Base-by-base conservation (phyloP, 2,329 filamentous ascomycete genomes). In the Mollisiaceae sp. region DNA sequence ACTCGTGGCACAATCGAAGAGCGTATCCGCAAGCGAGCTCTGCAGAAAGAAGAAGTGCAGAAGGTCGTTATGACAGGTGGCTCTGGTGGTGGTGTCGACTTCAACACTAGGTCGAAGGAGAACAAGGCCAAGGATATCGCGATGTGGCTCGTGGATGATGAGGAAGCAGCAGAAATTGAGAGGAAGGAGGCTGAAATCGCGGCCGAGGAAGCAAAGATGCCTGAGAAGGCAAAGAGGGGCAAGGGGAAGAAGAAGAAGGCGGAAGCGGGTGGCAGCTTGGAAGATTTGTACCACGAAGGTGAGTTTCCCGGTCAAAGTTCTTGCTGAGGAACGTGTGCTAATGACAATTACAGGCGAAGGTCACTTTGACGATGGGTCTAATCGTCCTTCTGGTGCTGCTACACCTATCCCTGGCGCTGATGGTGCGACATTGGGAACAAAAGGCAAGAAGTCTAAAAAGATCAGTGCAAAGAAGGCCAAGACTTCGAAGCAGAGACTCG, bases 281-380 rank as follows among this genome's bases (percentile, higher is more conserved):
- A 98, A 78, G 94, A 97, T 76, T 93, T 99, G 92, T 99, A 99
- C 81, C 95, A 99, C 78, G 95, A 99, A 85, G 95, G 95, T 97
- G 78, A 89, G 92, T 81, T 62, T 4, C 1, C 6, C 60, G 39
- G 60, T 60, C 20, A 20, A 43, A 52, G 27, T 38, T 62, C 59
- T 32, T 6, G 66, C 72, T 59, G 74, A 64, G 58, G 24, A 60
- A 41, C 43, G 65, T 54, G 45, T 64, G 38, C 58, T 65, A 60
- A 58, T 24, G n/a, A 15, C 52, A 18, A 59, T 32, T 61, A 32
- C 75, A 98, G 94, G 94, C 74, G 95, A 99, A 84, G 95, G 95
- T 66, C 89, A 97, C 77, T 99, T 99, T 79, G 94, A 98, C 73
- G 93, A 97, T 77, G 85, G 84, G 58, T 89, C 86, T 73, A 91